phyloP scores from a whole-genome alignment of 306 rosid species.

The Malus sieversii region DNA sequence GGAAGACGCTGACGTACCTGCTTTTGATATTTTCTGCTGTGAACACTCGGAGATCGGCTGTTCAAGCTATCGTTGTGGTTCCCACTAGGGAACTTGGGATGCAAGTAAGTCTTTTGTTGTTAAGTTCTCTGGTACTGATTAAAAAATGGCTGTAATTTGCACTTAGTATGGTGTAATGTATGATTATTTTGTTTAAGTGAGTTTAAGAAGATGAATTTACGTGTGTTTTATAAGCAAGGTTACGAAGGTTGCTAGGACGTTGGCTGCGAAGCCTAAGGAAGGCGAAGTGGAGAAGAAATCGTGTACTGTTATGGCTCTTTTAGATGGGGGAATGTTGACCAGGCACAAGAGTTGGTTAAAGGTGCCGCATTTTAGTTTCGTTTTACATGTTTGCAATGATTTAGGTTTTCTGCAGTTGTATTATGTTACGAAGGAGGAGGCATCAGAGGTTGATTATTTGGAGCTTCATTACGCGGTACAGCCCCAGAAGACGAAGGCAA shows the following conservation, averaged over 20 bases:
- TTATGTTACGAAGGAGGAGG: no score
- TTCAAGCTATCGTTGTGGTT: slow-evolving; percentile 81
- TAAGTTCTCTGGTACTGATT: not conserved
- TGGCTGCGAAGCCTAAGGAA: slow-evolving; percentile 58
- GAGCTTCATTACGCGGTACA: no score
- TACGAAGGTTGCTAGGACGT: slow-evolving; percentile 74
- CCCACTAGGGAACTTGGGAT: slow-evolving; percentile 97
- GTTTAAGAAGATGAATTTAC: not conserved
- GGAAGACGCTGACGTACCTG: slow-evolving; percentile 89
- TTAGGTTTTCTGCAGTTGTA: slow-evolving; percentile 3
- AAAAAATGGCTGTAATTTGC: not conserved
- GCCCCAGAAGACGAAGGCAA: no score
- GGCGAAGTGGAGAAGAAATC: slow-evolving; percentile 49
- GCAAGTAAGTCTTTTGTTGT: slow-evolving; percentile 46
- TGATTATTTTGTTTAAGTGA: not conserved
- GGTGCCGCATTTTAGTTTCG: slow-evolving; percentile 30
- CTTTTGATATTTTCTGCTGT: slow-evolving; percentile 59
- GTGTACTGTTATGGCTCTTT: slow-evolving; percentile 78
- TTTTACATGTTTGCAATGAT: not conserved
- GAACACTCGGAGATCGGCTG: slow-evolving; percentile 44
- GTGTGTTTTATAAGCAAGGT: slow-evolving; percentile 35
- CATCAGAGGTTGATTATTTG: no score
- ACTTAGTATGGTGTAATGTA: not conserved
- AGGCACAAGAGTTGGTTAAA: slow-evolving; percentile 91
- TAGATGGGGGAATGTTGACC: slow-evolving; percentile 87